Base-by-base conservation (phyloP, 768 basidiomycete species). In the Lactarius indigo region DNA sequence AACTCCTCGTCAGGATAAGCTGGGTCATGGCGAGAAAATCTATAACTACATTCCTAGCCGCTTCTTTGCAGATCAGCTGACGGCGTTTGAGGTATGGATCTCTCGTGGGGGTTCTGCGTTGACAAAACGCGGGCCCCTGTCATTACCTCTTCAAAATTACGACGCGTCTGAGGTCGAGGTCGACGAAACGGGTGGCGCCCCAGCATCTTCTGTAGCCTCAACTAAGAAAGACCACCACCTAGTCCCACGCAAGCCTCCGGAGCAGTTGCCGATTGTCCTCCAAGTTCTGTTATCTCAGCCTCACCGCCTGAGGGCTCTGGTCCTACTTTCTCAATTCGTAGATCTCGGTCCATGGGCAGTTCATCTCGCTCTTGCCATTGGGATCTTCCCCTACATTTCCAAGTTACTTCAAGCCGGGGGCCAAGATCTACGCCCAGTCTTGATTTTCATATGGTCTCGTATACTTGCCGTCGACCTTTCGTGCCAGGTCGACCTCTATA, bases 331-430 rank as follows among this genome's bases (percentile, higher is more conserved):
- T 39, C 93, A 96, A 78, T 99, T 98, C 71, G 94, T 98, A 72
- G 97, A 99, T 75, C 85, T 99, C 8, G 97, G 97, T 0, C 96
- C 97, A 15, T 98, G 97, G 96, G 97, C 97, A 0, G 97, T 98
- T 57, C 91, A 97, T 71, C 86, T 98, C 17, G 95, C 96, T 15
- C 83, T 99, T 41, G 90, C 91, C 7, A 98, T 99, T 72, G 97
- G 97, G 15, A 98, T 98, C 73, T 98, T 98, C 80, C 96, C 97
- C 4, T 99, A 98, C 75, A 98, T 98, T 59, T 92, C 94, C 64
- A 96, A 97, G 73, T 85, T 99, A 6, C 84, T 99, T 8, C 95
- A 97, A 77, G 95, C 96, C 0, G 94, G 95, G 0, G 92, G 95
- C 1, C 88, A 89, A 70, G 96, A 98, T 72, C 84, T 98, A n/a